A percentile compares a stretch with the other conserved stretches of the same genome.
These are phyloP conservation scores for Ophiostoma tasmaniense DNA, from an alignment of 2,329 filamentous ascomycete genomes.

Conservation along the genomic window DNA sequence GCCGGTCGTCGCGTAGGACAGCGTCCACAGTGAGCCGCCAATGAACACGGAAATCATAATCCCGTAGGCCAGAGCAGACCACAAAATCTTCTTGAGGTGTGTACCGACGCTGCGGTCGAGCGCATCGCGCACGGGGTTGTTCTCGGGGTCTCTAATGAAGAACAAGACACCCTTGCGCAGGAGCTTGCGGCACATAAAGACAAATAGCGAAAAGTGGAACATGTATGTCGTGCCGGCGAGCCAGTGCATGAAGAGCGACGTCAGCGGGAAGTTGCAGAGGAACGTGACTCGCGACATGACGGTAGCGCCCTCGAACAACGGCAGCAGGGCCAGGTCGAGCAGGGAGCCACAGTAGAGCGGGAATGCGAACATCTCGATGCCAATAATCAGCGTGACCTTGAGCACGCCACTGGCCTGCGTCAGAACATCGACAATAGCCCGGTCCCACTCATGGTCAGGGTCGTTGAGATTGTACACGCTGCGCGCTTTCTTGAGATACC, in stretches of 20 bases:
- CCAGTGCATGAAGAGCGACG: conserved; percentile 95
- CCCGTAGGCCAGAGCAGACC: conserved; percentile 92
- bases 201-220: conserved; percentile 98
- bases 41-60: conserved; percentile 86
- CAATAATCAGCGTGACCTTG: conserved; percentile 97
- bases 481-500: conserved; percentile 69
- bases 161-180: conserved; percentile 92
- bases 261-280: conserved; percentile 69
- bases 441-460: conserved; percentile 56
- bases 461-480: conserved; percentile 33
- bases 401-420: conserved; percentile 93
- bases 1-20: conserved; percentile 49
- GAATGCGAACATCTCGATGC: conserved; percentile 97
- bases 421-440: conserved; percentile 69
- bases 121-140: conserved; percentile 94
- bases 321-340: conserved; percentile 78
- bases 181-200: conserved; percentile 97
- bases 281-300: conserved; percentile 71
- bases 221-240: conserved; percentile 98
- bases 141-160: conserved; percentile 96
- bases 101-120: conserved; percentile 86
- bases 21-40: conserved; percentile 91
- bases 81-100: conserved; percentile 90
- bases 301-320: conserved; percentile 76
- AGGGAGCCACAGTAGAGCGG: conserved; percentile 91